phyloP scores from a whole-genome alignment of 805 yeast genomes.

The Starmera pachycereana region DNA sequence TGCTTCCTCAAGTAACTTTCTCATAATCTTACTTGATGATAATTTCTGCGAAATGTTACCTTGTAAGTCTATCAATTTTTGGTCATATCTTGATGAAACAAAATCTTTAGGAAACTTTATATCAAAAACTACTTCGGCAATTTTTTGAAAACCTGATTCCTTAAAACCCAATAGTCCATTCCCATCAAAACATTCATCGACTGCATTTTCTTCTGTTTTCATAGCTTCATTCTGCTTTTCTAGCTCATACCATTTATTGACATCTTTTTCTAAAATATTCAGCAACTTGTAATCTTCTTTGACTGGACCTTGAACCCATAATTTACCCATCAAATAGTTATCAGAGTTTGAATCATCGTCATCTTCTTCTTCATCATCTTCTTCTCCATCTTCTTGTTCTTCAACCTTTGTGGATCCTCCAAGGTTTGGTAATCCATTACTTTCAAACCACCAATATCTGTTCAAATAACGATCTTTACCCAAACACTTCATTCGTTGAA shows the following conservation, averaged over 20 bases:
- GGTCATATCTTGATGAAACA: constrained; percentile 41
- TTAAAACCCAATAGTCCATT: constrained; percentile 14
- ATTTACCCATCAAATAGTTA: constrained; percentile 66
- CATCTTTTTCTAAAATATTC: constrained; percentile 17
- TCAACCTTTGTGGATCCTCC: constrained; percentile 25
- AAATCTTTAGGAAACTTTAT: constrained; percentile 36
- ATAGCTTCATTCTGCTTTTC: constrained; percentile 13
- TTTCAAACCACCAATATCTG: constrained; percentile 93
- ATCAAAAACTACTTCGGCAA: constrained; percentile 15
- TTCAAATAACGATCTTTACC: constrained; percentile 82
- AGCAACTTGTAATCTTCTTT: constrained; percentile 32
- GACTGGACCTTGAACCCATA: constrained; percentile 88
- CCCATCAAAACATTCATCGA: constrained; percentile 13
- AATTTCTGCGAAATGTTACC: constrained; percentile 22
- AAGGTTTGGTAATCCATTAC: constrained; percentile 62
- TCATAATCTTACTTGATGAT: constrained; percentile 23
- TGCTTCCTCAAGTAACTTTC: constrained; percentile 60
- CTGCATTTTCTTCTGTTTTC: constrained; percentile 9
- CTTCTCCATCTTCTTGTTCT: constrained; percentile 24
- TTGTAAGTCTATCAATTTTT: constrained; percentile 23
- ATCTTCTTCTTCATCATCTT: constrained; percentile 29
- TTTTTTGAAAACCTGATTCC: constrained; percentile 10
- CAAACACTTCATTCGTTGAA: constrained; percentile 63
- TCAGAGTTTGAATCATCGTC: constrained; percentile 37
- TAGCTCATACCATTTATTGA: constrained; percentile 19